Evolutionary conservation across 2,329 filamentous ascomycete genomes (phyloP), one percentile per base, ranked within the genome.

Genomic region (Dissoconium aciculare): DNA sequence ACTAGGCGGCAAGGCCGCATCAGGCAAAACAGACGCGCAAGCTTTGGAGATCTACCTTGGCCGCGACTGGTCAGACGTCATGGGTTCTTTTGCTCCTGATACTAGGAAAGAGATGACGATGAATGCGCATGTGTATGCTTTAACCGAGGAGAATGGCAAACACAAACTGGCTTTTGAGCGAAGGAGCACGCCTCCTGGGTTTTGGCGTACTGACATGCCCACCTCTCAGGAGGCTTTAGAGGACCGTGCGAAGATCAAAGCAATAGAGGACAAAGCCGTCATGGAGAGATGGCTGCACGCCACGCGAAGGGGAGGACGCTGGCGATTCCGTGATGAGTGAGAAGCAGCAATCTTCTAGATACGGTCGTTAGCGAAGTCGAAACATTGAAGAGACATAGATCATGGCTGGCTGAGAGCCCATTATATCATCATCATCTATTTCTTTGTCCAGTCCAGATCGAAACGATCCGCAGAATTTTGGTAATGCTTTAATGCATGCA

Each of bases 121-220:
- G n/a, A 69, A 84, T 47, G 85, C 85, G 9, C 77, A 76, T 48
- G 76, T 74, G 0, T 69, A 72, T 48, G 64, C 75, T 28, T 60
- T 91, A 39, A 78, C 85, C 1, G 75, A 85, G 47, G 67, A 70
- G 38, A 73, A 71, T 51, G 84, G 84, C 4, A 82, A 67, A 50
- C 85, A 94, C 55, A 68, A 78, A 33, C 70, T 87, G 43, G 66
- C 73, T 15, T 84, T 78, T 53, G 69, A 75, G 36, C 69, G 83
- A 30, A 66, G 70, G 39, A 64, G 60, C 26, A 82, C 78, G 6
- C 85, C 89, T 9, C 82, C 83, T 2, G 85, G 84, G 0, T 95
- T 82, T 51, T 98, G 89, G 89, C 67, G 81, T 32, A 69, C 78
- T 2, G 87, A 92, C 43, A 92, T 98, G 51, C 85, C 87, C 1